Conservation (phyloP, 139 green algal species). For the Micractinium conductrix region DNA sequence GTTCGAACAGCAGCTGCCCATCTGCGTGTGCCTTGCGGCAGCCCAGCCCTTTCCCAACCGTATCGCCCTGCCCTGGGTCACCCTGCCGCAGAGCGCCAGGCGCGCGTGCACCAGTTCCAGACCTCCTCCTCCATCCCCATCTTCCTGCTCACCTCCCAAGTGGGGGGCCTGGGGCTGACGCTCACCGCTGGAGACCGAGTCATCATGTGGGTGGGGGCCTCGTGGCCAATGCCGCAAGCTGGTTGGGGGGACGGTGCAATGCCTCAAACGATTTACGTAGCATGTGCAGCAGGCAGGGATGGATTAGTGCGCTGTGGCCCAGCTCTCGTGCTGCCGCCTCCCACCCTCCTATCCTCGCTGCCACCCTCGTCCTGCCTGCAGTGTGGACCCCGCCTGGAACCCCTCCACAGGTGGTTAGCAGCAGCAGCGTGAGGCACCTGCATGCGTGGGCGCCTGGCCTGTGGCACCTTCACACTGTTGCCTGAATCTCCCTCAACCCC, state of each 20-base stretch:
- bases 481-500: not conserved
- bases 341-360: too few species aligned
- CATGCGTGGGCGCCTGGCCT: not conserved
- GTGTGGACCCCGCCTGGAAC: conserved; percentile 80
- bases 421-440: not conserved
- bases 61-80: too few species aligned
- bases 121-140: conserved; percentile 70
- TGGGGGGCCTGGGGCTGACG: conserved; percentile 94
- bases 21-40: too few species aligned
- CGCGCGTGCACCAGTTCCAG: conserved; percentile 81
- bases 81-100: conserved; percentile 34
- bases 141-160: conserved; percentile 92
- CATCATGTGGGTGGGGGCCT: conserved; percentile 55
- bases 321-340: conserved; percentile 29
- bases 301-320: not conserved
- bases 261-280: too few species aligned
- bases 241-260: too few species aligned
- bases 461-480: not conserved
- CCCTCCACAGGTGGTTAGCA: conserved; percentile 36
- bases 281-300: too few species aligned
- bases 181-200: conserved; percentile 94
- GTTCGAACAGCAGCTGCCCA: too few species aligned
- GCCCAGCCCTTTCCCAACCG: too few species aligned
- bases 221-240: too few species aligned
- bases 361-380: not conserved